phyloP scores from a whole-genome alignment of 2,329 filamentous ascomycete genomes.

The Zymoseptoria pseudotritici region DNA sequence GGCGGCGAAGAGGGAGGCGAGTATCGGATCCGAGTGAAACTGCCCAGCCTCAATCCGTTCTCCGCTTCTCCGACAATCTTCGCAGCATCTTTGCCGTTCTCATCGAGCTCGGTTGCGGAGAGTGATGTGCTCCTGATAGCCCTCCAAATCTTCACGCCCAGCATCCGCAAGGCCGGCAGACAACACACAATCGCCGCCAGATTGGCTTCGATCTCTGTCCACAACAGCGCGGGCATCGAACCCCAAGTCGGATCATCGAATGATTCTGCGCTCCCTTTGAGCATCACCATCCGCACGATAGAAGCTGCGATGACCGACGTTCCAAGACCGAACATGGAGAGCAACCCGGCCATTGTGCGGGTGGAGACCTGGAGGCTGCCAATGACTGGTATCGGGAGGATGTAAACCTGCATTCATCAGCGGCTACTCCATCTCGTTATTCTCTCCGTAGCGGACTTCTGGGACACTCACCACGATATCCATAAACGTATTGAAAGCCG shows the following conservation, averaged over 20 bases:
- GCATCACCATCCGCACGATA: constrained; percentile 21
- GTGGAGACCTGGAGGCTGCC: constrained; percentile 18
- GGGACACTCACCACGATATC: constrained; percentile 20
- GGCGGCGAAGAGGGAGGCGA: background rate
- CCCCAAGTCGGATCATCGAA: constrained; percentile 21
- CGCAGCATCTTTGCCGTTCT: background rate
- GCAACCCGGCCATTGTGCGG: constrained; percentile 16
- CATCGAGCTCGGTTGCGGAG: background rate
- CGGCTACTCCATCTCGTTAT: background rate
- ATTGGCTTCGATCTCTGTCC: constrained; percentile 23
- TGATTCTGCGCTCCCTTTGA: constrained; percentile 13
- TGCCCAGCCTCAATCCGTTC: background rate
- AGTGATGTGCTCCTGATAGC: background rate
- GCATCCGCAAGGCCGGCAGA: constrained; percentile 15
- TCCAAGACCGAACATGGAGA: constrained; percentile 20
- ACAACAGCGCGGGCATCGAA: constrained; percentile 16
- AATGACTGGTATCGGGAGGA: constrained; percentile 25
- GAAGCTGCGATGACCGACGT: constrained; percentile 23
- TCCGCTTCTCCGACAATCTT: background rate
- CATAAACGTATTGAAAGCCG: constrained; percentile 22
- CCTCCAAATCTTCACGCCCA: background rate
- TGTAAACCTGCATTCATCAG: constrained; percentile 15
- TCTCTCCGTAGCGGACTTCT: too few species aligned
- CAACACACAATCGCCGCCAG: constrained; percentile 22
- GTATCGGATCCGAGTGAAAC: background rate